phyloP scores from a whole-genome alignment of 768 basidiomycete genomes.

The Fomitopsis serialis region DNA sequence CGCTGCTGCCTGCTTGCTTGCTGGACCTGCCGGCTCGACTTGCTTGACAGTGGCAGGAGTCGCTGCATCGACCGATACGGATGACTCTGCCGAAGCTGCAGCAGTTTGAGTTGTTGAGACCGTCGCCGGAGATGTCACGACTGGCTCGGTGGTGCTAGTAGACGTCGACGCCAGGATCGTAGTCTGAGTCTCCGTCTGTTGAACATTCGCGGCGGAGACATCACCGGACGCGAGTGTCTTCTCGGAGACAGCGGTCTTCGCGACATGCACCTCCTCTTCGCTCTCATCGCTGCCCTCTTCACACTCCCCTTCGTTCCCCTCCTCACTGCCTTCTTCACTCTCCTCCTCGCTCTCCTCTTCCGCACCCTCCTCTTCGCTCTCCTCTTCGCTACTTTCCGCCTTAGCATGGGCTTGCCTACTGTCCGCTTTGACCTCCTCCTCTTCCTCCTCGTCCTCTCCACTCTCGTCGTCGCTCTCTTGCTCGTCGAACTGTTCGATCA shows the following conservation, averaged over 20 bases:
- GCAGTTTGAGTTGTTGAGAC: neutral
- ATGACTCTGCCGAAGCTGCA: neutral
- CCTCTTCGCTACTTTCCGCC: slow-evolving; percentile 9
- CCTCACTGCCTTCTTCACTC: slow-evolving; percentile 14
- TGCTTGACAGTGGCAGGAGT: neutral
- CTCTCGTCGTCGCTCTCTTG: slow-evolving; percentile 54
- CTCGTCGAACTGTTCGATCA: slow-evolving; percentile 80
- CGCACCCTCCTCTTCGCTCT: slow-evolving; percentile 17
- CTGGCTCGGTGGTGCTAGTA: neutral
- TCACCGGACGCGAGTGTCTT: neutral
- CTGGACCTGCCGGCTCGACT: neutral
- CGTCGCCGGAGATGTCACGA: neutral
- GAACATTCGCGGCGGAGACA: neutral
- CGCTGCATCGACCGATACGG: neutral
- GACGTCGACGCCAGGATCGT: neutral
- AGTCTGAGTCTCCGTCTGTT: neutral
- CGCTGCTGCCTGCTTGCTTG: neutral
- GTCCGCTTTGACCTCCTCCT: slow-evolving; percentile 5
- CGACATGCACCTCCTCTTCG: slow-evolving; percentile 3
- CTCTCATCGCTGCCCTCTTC: slow-evolving; percentile 7
- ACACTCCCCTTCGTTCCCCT: slow-evolving; percentile 13
- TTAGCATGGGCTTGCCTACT: too few species aligned
- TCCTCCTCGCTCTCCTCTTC: slow-evolving; percentile 20
- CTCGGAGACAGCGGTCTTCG: neutral
- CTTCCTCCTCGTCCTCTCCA: slow-evolving; percentile 22